Evolutionary conservation across 331 rosid genomes (phyloP), one percentile per base, ranked within the genome.

Genomic region (Acacia pycnantha): DNA sequence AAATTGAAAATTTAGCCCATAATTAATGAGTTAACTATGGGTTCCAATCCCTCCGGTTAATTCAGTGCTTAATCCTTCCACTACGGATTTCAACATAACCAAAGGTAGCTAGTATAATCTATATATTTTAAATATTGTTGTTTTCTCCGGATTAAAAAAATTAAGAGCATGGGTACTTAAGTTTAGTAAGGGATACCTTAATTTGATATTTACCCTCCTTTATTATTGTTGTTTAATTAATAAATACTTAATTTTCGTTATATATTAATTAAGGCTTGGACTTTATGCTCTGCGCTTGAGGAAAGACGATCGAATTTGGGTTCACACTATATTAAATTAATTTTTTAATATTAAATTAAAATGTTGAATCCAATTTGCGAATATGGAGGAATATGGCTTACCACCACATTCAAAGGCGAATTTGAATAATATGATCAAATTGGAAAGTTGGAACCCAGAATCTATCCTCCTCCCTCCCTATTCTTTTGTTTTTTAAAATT

Each of bases 361-460:
- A 7, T 58, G 11, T 44, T 68, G 70, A 81, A 66, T 53, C 71
- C 84, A 77, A 85, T 53, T 74, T 72, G 79, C 80, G 10, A 85
- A 24, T 77, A 64, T 50, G 82, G 79, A 76, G 78, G 85, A 82
- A 78, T 67, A 85, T 85, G 78, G 77, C 73, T 84, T 79, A 9
- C 88, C 82, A 12, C 88, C 85, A 85, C 86, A 77, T 65, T 64
- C 76, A 80, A 72, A 72, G 75, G 73, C 76, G 90, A 90, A 90
- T 84, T 86, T 90, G 91, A 88, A 87, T 88, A 86, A 86, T 89
- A 76, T 70, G 50, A 80, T 84, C 91, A 84, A 74, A 84, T 82
- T 84, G 89, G 86, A 79, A 79, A 79, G 74, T 80, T 84, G 89
- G 87, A 79, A 77, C 68, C 65, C 70, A 79, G 92, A 87, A 89